Evolutionary conservation across 2,329 filamentous ascomycete genomes (phyloP), one percentile per base, ranked within the genome.

Genomic region (Atkinsonella texensis): DNA sequence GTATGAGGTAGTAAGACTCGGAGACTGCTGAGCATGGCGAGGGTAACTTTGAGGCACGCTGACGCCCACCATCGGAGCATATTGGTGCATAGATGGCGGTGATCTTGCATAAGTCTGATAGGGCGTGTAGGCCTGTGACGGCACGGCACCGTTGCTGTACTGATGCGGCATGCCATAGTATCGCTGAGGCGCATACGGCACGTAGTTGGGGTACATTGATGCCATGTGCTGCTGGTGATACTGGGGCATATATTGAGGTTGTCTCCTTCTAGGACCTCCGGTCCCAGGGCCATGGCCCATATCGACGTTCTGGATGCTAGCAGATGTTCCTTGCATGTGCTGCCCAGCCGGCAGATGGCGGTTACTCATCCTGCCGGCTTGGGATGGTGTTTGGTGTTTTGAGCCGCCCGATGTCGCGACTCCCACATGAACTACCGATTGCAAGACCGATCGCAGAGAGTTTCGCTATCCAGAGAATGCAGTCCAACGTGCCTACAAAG

Each of bases 311-410:
- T 58, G 55, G 55, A 63, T 63, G 56, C 61, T 63, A 54, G 60
- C 63, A 54, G 60, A 61, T 57, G 64, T 68, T 64, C 71, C 72
- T 63, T 72, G 75, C 71, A 79, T 75, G 68, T 75, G 75, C 71
- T 83, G 81, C 77, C 84, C 84, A 80, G 81, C 81, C 80, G 83
- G 81, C 81, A 85, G 81, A 84, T 84, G 81, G 77, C 75, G 77
- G 71, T 74, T 74, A 74, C 82, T 85, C 84, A 88, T 88, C 83
- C 77, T 87, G 79, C 80, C 81, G 80, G 79, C 78, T 71, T 79
- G 76, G 77, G 78, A 67, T 59, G 58, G 61, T 56, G 62, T 59
- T 57, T 57, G 57, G 58, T 58, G 57, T 59, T 59, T 63, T 62
- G 62, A 55, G 65, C 58, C 65, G 65, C 60, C 60, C 62, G 63